Conservation (phyloP, 805 yeast genomes). For the Candida ipomoeae region DNA sequence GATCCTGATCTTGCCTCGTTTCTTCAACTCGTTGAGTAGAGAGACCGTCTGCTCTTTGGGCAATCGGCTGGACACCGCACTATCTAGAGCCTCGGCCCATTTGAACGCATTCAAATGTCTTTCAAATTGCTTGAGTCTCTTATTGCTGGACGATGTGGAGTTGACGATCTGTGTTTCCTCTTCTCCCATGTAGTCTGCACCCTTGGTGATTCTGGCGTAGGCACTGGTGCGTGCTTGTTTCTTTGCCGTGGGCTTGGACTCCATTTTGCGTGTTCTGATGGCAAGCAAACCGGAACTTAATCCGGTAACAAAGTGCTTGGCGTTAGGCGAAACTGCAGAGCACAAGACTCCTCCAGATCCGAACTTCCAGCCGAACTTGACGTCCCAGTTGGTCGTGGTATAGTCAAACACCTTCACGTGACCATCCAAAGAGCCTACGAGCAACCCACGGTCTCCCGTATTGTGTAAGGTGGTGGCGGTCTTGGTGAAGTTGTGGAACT, state of each 20-base stretch:
- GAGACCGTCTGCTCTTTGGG: slow-evolving; percentile 78
- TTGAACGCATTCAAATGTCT: slow-evolving; percentile 79
- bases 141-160: slow-evolving; percentile 47
- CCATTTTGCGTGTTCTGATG: slow-evolving; percentile 79
- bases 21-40: slow-evolving; percentile 79
- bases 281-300: slow-evolving; percentile 84
- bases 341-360: slow-evolving; percentile 83
- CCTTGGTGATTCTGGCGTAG: slow-evolving; percentile 80
- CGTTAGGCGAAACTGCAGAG: slow-evolving; percentile 81
- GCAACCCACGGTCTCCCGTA: slow-evolving; percentile 71
- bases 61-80: slow-evolving; percentile 75
- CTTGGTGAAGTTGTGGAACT: slow-evolving; percentile 84
- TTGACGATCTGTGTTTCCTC: slow-evolving; percentile 69
- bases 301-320: slow-evolving; percentile 88
- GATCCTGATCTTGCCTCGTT: slow-evolving; percentile 83
- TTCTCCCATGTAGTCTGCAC: slow-evolving; percentile 87
- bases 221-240: slow-evolving; percentile 53
- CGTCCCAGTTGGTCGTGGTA: slow-evolving; percentile 68
- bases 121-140: slow-evolving; percentile 77
- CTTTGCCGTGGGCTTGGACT: slow-evolving; percentile 49
- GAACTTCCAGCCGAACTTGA: slow-evolving; percentile 95
- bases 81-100: slow-evolving; percentile 90
- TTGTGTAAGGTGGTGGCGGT: slow-evolving; percentile 81
- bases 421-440: slow-evolving; percentile 95
- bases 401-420: slow-evolving; percentile 94